A percentile compares a stretch with the other conserved stretches of the same genome.
These are phyloP conservation scores for Venturia pyrina DNA, from an alignment of 2,329 filamentous ascomycete genomes.

Conservation along the genomic window DNA sequence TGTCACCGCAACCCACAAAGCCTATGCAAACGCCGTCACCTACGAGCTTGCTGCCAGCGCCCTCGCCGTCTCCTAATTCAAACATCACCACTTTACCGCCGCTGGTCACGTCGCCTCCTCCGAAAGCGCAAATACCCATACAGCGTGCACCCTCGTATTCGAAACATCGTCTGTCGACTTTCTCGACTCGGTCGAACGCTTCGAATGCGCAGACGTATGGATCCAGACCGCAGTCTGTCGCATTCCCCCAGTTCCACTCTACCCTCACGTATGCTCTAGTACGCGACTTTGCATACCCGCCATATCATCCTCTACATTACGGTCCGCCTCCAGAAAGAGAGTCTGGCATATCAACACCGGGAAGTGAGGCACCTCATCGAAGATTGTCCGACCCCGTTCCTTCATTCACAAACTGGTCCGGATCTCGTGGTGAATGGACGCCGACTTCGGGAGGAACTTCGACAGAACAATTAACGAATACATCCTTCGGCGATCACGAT, in stretches of 20 bases:
- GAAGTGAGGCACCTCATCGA: slow-evolving; percentile 60
- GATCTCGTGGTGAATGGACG: slow-evolving; percentile 16
- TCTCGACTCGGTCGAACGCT: slow-evolving; percentile 24
- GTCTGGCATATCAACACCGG: slow-evolving; percentile 78
- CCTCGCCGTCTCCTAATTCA: slow-evolving; percentile 19
- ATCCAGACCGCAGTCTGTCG: slow-evolving; percentile 70
- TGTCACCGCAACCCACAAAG: slow-evolving; percentile 6
- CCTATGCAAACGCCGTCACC: slow-evolving; percentile 14
- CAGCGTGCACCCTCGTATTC: slow-evolving; percentile 58
- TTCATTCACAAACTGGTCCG: slow-evolving; percentile 51
- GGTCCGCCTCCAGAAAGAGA: slow-evolving; percentile 69
- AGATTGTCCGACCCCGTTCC: slow-evolving; percentile 75
- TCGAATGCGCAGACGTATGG: slow-evolving; percentile 26
- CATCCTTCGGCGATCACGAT: slow-evolving; percentile 62
- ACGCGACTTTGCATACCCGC: slow-evolving; percentile 88
- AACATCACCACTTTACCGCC: slow-evolving; percentile 36
- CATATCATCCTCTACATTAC: slow-evolving; percentile 80
- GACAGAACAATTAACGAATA: slow-evolving; percentile 67
- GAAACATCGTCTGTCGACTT: slow-evolving; percentile 74
- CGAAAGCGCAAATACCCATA: slow-evolving; percentile 41
- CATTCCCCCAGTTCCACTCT: slow-evolving; percentile 75
- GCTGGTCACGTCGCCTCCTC: slow-evolving; percentile 40
- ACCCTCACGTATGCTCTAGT: slow-evolving; percentile 82
- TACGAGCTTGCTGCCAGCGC: slow-evolving; percentile 19
- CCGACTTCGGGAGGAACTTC: neutral